phyloP scores from a whole-genome alignment of 1,284 basidiomycete genomes.

The Mixia osmundae region DNA sequence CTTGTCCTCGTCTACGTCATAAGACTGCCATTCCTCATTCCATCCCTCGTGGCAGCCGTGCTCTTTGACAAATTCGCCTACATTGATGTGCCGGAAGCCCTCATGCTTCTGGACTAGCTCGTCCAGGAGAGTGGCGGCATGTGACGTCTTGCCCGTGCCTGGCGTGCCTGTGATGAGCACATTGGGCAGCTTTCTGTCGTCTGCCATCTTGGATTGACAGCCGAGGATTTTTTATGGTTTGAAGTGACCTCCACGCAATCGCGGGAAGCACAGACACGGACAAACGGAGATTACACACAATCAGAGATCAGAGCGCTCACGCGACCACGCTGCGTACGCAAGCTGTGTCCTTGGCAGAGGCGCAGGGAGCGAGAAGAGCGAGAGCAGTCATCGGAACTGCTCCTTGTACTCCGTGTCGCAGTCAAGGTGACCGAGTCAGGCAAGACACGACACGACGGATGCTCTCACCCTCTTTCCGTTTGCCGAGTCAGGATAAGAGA shows the following conservation, averaged over 20 bases:
- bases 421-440: too few relatives aligned
- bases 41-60: constrained; percentile 58
- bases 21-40: constrained; percentile 84
- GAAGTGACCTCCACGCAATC: background rate
- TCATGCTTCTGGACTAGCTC: constrained; percentile 7
- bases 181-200: constrained; percentile 32
- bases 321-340: background rate
- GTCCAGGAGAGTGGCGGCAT: constrained; percentile 46
- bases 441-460: too few relatives aligned
- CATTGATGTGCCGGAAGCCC: constrained; percentile 45
- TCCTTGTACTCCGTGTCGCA: too few relatives aligned
- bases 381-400: too few relatives aligned
- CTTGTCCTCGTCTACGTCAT: constrained; percentile 89
- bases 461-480: too few relatives aligned
- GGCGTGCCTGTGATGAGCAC: constrained; percentile 84
- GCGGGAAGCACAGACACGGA: too few relatives aligned
- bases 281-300: too few relatives aligned
- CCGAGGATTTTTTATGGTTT: background rate
- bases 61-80: constrained; percentile 71
- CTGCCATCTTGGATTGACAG: background rate
- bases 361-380: too few relatives aligned
- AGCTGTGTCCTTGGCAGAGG: background rate
- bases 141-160: constrained; percentile 70
- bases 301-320: background rate
- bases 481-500: too few relatives aligned